These are phyloP conservation scores for Lachancea kluyveri DNA, from an alignment of 805 yeast genomes.

Conservation along the genomic window DNA sequence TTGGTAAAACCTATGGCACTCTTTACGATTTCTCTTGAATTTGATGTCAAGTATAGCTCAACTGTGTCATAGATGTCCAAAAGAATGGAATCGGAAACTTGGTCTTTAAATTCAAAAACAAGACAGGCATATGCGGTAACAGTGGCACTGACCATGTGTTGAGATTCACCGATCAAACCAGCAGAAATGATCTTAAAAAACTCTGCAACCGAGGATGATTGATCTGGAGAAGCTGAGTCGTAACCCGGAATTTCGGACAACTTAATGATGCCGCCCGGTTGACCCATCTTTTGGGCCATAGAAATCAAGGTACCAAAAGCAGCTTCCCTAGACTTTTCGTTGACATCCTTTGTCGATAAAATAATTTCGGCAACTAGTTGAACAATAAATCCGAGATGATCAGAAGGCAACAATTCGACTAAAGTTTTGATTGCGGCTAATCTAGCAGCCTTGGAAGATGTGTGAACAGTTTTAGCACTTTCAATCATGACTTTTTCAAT, in stretches of 20 bases:
- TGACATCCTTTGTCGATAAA: slow-evolving; percentile 83
- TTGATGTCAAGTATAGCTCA: slow-evolving; percentile 83
- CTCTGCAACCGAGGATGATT: slow-evolving; percentile 65
- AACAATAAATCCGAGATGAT: slow-evolving; percentile 73
- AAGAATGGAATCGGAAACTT: slow-evolving; percentile 52
- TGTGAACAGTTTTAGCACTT: slow-evolving; percentile 50
- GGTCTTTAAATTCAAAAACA: slow-evolving; percentile 75
- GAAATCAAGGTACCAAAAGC: slow-evolving; percentile 70
- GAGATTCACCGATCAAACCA: slow-evolving; percentile 89
- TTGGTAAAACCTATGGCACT: slow-evolving; percentile 92
- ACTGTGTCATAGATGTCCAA: slow-evolving; percentile 79
- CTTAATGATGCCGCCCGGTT: slow-evolving; percentile 59
- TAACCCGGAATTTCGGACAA: slow-evolving; percentile 63
- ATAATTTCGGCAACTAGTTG: slow-evolving; percentile 81
- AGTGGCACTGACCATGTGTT: slow-evolving; percentile 96
- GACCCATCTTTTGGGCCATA: slow-evolving; percentile 74
- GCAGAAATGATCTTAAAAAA: slow-evolving; percentile 92
- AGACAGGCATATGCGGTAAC: slow-evolving; percentile 85
- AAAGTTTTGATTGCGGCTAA: slow-evolving; percentile 59
- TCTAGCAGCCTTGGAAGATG: slow-evolving; percentile 78
- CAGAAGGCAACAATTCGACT: slow-evolving; percentile 54
- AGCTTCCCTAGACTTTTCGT: slow-evolving; percentile 82
- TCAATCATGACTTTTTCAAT: slow-evolving; percentile 55
- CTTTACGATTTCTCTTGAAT: slow-evolving; percentile 88
- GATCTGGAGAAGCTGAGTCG: slow-evolving; percentile 54